Conservation (phyloP, 1,139 yeast genomes). For the Diutina neorugosa region DNA sequence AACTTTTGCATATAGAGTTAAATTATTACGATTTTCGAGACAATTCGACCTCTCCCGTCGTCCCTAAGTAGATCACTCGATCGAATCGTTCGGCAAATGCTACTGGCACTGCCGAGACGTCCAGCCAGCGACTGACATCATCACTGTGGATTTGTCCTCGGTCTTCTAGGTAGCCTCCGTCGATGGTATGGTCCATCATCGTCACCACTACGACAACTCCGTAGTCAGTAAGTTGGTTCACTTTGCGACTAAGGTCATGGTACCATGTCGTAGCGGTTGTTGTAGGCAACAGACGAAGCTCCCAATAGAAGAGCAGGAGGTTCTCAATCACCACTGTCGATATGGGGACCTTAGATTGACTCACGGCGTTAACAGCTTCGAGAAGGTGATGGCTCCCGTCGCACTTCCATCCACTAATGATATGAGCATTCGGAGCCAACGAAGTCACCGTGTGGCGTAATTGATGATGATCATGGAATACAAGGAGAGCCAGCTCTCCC, state of each 20-base stretch:
- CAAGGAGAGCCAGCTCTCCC: not conserved
- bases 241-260: not conserved
- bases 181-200: not conserved
- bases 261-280: not conserved
- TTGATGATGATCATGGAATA: not conserved
- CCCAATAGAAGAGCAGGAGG: not conserved
- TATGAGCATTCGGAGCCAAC: not conserved
- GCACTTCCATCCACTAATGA: not conserved
- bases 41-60: not conserved
- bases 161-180: not conserved
- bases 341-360: not conserved
- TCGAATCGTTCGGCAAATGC: not conserved
- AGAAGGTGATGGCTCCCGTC: not conserved
- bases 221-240: not conserved
- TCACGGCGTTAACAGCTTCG: not conserved
- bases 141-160: too few species aligned
- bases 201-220: not conserved
- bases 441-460: not conserved
- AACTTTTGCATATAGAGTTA: slow-evolving; percentile 11
- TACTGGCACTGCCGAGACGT: not conserved
- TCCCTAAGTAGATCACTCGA: not conserved
- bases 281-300: not conserved
- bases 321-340: not conserved
- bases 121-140: not conserved
- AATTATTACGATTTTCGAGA: not conserved